phyloP scores from a whole-genome alignment of 257 asterid genomes.

The Knoxia roxburghii region DNA sequence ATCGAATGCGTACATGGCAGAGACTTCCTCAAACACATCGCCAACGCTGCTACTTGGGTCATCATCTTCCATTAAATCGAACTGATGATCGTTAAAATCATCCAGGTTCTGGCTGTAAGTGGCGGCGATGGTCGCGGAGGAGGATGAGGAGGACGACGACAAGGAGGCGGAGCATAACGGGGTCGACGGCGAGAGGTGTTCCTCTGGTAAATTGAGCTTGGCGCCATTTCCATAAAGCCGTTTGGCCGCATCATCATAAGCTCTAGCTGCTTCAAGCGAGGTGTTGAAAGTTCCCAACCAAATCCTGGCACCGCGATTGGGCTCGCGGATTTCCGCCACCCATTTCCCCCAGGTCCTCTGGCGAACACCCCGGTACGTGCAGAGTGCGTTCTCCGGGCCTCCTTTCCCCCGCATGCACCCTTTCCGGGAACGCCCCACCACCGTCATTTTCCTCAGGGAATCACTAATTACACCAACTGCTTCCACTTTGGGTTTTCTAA shows the following conservation, averaged over 20 bases:
- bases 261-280: slow-evolving; percentile 63
- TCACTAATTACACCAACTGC: neutral
- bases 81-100: neutral
- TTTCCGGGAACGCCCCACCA: slow-evolving; percentile 48
- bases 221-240: slow-evolving; percentile 52
- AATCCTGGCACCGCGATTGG: slow-evolving; percentile 60
- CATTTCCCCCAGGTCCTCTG: slow-evolving; percentile 84
- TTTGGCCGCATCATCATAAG: slow-evolving; percentile 63
- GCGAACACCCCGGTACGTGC: slow-evolving; percentile 70
- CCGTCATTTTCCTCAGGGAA: slow-evolving; percentile 20
- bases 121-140: neutral
- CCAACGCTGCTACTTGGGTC: neutral
- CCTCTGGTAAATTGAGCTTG: slow-evolving; percentile 43
- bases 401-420: slow-evolving; percentile 90
- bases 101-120: neutral
- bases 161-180: neutral
- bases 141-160: neutral
- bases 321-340: slow-evolving; percentile 86
- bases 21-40: slow-evolving; percentile 42
- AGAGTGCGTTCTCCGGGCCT: slow-evolving; percentile 68
- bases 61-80: slow-evolving; percentile 15
- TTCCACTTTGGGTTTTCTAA: neutral
- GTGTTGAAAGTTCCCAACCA: slow-evolving; percentile 81
- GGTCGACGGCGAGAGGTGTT: neutral
- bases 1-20: slow-evolving; percentile 32